Evolutionary conservation across 129 eudicot genomes (phyloP).

Genomic region (Flaveria trinervia): DNA sequence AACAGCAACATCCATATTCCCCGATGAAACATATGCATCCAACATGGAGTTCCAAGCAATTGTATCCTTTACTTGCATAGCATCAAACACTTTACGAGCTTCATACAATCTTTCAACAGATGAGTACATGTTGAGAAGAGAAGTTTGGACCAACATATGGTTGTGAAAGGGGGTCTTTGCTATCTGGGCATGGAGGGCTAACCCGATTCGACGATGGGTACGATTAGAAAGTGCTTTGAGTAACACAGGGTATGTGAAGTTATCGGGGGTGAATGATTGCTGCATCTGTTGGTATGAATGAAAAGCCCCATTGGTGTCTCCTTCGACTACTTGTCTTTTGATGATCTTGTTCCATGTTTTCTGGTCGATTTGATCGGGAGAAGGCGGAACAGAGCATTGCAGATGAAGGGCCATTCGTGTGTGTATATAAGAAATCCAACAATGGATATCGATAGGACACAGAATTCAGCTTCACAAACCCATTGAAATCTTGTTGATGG

Average conservation of each 20-base stretch:
- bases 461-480: background rate
- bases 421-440: too few relatives aligned
- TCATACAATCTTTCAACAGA: slow-evolving; percentile 14
- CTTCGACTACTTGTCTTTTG: slow-evolving; percentile 43
- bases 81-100: slow-evolving; percentile 41
- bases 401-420: slow-evolving; percentile 37
- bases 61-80: slow-evolving; percentile 37
- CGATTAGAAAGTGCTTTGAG: slow-evolving; percentile 42
- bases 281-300: slow-evolving; percentile 44
- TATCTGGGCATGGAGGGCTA: slow-evolving; percentile 50
- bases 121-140: slow-evolving; percentile 50
- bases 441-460: background rate
- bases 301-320: slow-evolving; percentile 36
- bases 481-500: background rate
- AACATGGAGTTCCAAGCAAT: slow-evolving; percentile 58
- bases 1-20: slow-evolving; percentile 35
- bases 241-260: slow-evolving; percentile 53
- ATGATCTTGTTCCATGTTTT: slow-evolving; percentile 51
- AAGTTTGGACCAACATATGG: slow-evolving; percentile 46
- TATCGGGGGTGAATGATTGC: slow-evolving; percentile 39
- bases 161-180: slow-evolving; percentile 31
- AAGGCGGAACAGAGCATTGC: slow-evolving; percentile 29
- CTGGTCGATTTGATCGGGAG: slow-evolving; percentile 27
- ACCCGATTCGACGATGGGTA: slow-evolving; percentile 33
- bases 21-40: slow-evolving; percentile 41